Evolutionary conservation across 441 rosid species (phyloP).

Genomic region (Heliophila coronopifolia): DNA sequence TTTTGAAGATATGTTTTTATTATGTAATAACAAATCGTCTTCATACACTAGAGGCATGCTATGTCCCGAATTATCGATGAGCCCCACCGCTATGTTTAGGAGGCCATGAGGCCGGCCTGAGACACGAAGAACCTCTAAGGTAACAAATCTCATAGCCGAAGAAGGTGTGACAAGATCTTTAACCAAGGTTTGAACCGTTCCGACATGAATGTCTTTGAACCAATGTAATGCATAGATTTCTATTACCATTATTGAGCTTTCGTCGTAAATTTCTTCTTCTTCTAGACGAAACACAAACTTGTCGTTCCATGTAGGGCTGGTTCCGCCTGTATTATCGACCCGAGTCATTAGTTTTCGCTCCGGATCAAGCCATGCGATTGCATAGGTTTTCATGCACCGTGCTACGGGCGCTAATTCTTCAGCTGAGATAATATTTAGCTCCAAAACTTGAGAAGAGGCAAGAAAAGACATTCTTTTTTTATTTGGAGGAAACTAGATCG

Average conservation of each 20-base stretch:
- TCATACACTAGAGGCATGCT: slow-evolving; percentile 83
- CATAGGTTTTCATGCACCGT: slow-evolving; percentile 67
- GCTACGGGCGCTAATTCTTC: slow-evolving; percentile 54
- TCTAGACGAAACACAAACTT: slow-evolving; percentile 83
- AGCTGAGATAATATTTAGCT: slow-evolving; percentile 69
- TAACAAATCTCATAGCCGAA: slow-evolving; percentile 61
- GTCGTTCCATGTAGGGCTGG: slow-evolving; percentile 86
- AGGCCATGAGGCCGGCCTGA: slow-evolving; percentile 84
- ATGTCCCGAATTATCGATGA: slow-evolving; percentile 65
- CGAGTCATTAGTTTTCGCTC: slow-evolving; percentile 72
- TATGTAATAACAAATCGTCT: slow-evolving; percentile 31
- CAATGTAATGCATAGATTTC: slow-evolving; percentile 71
- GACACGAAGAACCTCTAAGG: slow-evolving; percentile 69
- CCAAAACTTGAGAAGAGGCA: slow-evolving; percentile 58
- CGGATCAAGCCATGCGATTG: slow-evolving; percentile 72
- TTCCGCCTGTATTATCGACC: slow-evolving; percentile 45
- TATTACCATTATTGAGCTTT: slow-evolving; percentile 70
- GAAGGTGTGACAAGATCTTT: slow-evolving; percentile 57
- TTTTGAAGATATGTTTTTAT: slow-evolving; percentile 11
- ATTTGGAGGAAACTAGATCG: not conserved
- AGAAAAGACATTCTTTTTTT: slow-evolving; percentile 34
- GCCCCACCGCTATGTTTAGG: slow-evolving; percentile 62
- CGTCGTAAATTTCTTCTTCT: slow-evolving; percentile 51
- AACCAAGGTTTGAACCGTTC: slow-evolving; percentile 61
- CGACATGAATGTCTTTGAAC: slow-evolving; percentile 69